Conservation (phyloP, 306 rosid genomes). For the Senna siamea region DNA sequence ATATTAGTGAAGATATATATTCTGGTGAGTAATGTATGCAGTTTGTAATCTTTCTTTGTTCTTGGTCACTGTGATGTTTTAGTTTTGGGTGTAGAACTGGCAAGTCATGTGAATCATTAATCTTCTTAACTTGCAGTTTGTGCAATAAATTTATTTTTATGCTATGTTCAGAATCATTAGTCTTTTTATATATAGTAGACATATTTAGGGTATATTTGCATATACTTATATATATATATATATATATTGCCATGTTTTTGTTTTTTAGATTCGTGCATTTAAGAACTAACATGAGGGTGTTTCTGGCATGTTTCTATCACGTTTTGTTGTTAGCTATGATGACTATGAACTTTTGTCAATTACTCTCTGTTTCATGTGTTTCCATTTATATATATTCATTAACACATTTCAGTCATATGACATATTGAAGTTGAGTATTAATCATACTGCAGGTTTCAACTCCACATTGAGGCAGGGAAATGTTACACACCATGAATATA, state of each 20-base stretch:
- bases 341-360: not conserved
- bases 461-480: conserved; percentile 96
- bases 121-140: not conserved
- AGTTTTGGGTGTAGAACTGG: not conserved
- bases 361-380: not conserved
- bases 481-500: conserved; percentile 92
- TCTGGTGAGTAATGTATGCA: conserved; percentile 60
- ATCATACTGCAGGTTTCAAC: conserved; percentile 76
- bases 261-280: no score
- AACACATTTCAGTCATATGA: conserved; percentile 13
- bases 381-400: conserved; percentile 4
- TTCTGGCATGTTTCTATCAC: conserved; percentile 1
- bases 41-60: conserved; percentile 4
- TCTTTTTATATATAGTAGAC: no score
- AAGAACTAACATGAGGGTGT: no score
- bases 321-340: conserved; percentile 20
- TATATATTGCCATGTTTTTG: no score
- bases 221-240: no score
- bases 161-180: no score
- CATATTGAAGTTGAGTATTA: conserved; percentile 1
- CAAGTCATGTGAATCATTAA: not conserved
- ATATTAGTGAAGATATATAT: conserved; percentile 96
- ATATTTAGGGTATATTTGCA: no score
- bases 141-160: not conserved
- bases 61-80: not conserved